Evolutionary conservation across 345 rosid species (phyloP), one percentile per base, ranked within the genome.

Genomic region (Rhodamnia argentea): DNA sequence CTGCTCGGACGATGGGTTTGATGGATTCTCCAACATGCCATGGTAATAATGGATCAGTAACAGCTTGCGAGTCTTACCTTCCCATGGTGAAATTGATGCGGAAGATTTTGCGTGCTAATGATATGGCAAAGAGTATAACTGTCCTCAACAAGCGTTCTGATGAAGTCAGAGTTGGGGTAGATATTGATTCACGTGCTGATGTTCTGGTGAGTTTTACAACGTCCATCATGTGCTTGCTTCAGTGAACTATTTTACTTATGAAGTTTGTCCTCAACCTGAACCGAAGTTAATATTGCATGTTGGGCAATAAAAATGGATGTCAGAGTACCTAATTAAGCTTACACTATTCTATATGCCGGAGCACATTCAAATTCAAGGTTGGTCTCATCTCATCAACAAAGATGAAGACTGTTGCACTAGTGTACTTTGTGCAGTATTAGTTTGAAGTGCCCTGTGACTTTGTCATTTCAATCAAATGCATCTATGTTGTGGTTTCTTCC

Each of bases 61-160:
- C 98, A 60, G 96, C 99, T 6, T 96, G 95, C 44, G 99, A 97
- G 87, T 96, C 99, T 37, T 96, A 97, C 85, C 98, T 97, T 87
- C 99, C 99, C 10, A 94, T 97, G 99, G 95, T 92, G 83, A 97
- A 97, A 88, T 87, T 96, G 90, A 95, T 94, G 99, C 87, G 95
- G 87, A 95, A 94, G 92, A 97, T 96, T 83, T 37, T 96, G 89
- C 96, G 91, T 75, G 57, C 88, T 54, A 96, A 96, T 87, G 95
- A 93, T 10, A 90, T 94, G 95, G 91, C 92, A 44, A 96, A 90
- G 89, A 75, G 86, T 37, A 86, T 94, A 64, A 89, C 88, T 58
- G 85, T 97, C 42, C 85, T 97, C 84, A 95, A 93, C 89, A 96
- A 95, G 90, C 93, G 99, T 13, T 96, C 98, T 0, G 98, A 97